phyloP scores from a whole-genome alignment of 2,329 filamentous ascomycete genomes.

The Cytospora mali region DNA sequence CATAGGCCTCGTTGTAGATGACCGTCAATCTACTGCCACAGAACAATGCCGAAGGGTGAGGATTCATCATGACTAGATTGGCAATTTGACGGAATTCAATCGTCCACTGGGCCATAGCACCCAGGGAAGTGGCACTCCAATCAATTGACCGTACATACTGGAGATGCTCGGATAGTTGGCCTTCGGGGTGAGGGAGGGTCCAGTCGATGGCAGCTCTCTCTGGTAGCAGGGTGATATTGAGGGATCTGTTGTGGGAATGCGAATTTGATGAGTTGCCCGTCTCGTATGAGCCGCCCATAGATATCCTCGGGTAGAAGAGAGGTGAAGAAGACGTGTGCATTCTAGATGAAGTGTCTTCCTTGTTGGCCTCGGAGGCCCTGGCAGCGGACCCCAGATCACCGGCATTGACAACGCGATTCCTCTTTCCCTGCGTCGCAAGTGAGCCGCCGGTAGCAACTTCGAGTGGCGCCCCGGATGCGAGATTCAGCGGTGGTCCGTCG shows the following conservation, averaged over 20 bases:
- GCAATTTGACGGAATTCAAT: slow-evolving; percentile 46
- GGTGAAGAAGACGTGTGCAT: slow-evolving; percentile 9
- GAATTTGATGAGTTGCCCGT: slow-evolving; percentile 27
- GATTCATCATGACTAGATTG: slow-evolving; percentile 43
- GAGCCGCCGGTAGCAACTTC: slow-evolving; percentile 31
- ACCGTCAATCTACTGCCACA: slow-evolving; percentile 64
- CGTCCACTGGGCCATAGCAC: slow-evolving; percentile 48
- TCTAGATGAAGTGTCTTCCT: background rate
- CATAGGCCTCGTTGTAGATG: slow-evolving; percentile 65
- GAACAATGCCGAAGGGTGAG: slow-evolving; percentile 56
- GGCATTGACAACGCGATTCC: background rate
- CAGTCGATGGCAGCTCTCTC: slow-evolving; percentile 42
- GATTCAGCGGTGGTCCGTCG: slow-evolving; percentile 32
- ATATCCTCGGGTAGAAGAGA: slow-evolving; percentile 27
- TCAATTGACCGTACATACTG: slow-evolving; percentile 40
- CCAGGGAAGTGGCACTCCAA: slow-evolving; percentile 48
- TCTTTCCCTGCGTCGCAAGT: slow-evolving; percentile 21
- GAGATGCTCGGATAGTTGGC: slow-evolving; percentile 37
- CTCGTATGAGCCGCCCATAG: slow-evolving; percentile 35
- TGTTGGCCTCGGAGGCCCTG: background rate
- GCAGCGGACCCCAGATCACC: background rate
- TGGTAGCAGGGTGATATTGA: slow-evolving; percentile 35
- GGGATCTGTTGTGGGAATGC: slow-evolving; percentile 35
- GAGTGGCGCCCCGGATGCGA: slow-evolving; percentile 33
- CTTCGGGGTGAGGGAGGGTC: slow-evolving; percentile 37